Base-by-base conservation (phyloP, 1,284 basidiomycete genomes). In the Cutaneotrichosporon dermatis region DNA sequence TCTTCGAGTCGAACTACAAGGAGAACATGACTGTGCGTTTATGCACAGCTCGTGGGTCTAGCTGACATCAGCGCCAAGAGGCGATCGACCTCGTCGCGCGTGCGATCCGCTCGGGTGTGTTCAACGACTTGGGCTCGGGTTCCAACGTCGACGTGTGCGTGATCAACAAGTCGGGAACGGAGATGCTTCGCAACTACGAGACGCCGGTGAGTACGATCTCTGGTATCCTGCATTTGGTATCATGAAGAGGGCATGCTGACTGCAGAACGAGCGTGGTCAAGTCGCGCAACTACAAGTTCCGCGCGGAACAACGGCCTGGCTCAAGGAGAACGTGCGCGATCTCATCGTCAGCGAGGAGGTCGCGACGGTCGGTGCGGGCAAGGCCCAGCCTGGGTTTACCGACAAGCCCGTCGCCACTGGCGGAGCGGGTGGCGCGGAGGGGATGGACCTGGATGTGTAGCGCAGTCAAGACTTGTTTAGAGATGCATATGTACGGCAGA, bases 111-210 rank as follows among this genome's bases (percentile, higher is more conserved):
- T 89, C 92, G 1, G 96, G 96, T 84, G 95, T 99, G 75, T 99
- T 97, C 83, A 99, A 99, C 81, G 96, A 99, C 81, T 84, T 99
- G 44, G 96, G 96, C 8, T 97, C 93, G 0, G 96, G 96, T 54
- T 93, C 90, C 16, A 99, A 99, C 75, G 87, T 99, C 69, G 96
- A 99, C 76, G 94, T 94, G 0, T 95, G 92, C 75, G 85, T 99
- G 61, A 96, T 99, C 79, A 92, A 89, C 9, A 86, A 87, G 56
- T 79, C 82, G 55, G 81, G 86, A 66, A 92, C 91, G 0, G 90
- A 93, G 76, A 92, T 88, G 87, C 79, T 96, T 65, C 84, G 96
- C 69, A 92, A 96, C 80, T 87, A 90, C 77, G 84, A 89, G 79
- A 93, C 83, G 81, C 95, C 90, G n/a, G 79, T 80, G 61, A 68